phyloP scores from a whole-genome alignment of 2,329 filamentous ascomycete species.

The Verticillium zaregamsianum region DNA sequence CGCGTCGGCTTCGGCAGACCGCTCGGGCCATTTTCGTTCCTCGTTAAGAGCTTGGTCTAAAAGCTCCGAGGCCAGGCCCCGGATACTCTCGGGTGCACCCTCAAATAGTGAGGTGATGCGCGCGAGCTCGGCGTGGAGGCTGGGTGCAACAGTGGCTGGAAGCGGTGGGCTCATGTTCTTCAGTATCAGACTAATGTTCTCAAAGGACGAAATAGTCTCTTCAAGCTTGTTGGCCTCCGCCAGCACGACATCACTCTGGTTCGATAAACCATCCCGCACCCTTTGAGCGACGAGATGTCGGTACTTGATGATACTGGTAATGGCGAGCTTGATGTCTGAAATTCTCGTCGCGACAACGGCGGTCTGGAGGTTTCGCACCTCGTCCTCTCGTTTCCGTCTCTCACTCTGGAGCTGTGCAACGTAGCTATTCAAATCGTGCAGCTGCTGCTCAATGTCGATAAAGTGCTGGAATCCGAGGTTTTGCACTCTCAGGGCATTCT shows the following conservation, averaged over 20 bases:
- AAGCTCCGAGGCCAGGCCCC: not conserved
- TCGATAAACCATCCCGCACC: not conserved
- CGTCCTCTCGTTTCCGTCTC: not conserved
- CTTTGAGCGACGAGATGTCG: not conserved
- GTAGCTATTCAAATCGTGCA: not conserved
- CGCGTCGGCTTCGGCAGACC: not conserved
- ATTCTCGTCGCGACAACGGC: not conserved
- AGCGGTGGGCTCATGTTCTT: not conserved
- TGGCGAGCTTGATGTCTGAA: not conserved
- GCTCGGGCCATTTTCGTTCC: not conserved
- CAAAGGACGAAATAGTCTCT: not conserved
- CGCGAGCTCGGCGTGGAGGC: not conserved
- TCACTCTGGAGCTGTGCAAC: not conserved
- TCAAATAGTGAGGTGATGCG: not conserved
- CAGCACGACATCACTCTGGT: not conserved
- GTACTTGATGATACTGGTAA: not conserved
- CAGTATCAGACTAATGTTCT: not conserved
- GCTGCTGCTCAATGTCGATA: not conserved
- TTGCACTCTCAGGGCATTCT: not conserved
- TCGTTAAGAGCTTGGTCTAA: not conserved
- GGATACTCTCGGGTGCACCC: not conserved
- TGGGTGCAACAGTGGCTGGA: not conserved
- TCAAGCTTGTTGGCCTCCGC: not conserved
- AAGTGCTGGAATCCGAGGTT: not conserved
- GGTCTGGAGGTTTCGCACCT: not conserved